phyloP scores from a whole-genome alignment of 116 monocot genomes.

The Phalaenopsis hybrid region DNA sequence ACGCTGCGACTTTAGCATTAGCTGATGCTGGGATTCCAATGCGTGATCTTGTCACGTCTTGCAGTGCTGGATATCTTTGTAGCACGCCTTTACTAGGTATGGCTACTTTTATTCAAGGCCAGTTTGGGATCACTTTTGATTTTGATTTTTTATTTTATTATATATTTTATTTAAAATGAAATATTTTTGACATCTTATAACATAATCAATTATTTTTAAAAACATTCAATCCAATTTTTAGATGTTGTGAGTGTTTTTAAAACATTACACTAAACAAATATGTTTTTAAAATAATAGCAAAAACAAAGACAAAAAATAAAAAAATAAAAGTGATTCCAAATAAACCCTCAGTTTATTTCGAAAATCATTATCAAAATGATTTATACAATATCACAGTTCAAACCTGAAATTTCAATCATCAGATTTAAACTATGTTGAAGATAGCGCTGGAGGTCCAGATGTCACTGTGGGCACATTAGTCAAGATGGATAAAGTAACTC shows the following conservation, averaged over 20 bases:
- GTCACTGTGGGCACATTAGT: slow-evolving; percentile 81
- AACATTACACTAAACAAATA: too few species aligned
- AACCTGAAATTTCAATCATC: slow-evolving; percentile 7
- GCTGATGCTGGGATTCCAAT: slow-evolving; percentile 98
- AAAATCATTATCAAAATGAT: neutral
- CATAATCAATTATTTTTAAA: too few species aligned
- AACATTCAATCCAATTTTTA: too few species aligned
- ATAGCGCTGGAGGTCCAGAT: slow-evolving; percentile 95
- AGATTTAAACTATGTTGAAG: slow-evolving; percentile 96
- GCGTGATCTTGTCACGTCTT: slow-evolving; percentile 86
- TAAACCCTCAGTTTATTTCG: neutral
- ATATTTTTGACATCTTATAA: too few species aligned
- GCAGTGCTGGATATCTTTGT: slow-evolving; percentile 90
- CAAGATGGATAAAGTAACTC: slow-evolving; percentile 89
- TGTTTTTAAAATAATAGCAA: too few species aligned
- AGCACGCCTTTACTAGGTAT: slow-evolving; percentile 73
- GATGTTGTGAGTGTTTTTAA: too few species aligned
- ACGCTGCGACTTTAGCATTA: slow-evolving; percentile 94
- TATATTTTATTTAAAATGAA: too few species aligned
- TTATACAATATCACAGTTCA: neutral
- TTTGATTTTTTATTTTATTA: too few species aligned
- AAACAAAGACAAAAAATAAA: too few species aligned
- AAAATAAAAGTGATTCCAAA: too few species aligned
- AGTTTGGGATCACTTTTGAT: too few species aligned
- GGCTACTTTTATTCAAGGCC: slow-evolving; percentile 7